Evolutionary conservation across 495 filamentous ascomycete species (phyloP), one percentile per base, ranked within the genome.

Genomic region (Schizothecium vesticola): DNA sequence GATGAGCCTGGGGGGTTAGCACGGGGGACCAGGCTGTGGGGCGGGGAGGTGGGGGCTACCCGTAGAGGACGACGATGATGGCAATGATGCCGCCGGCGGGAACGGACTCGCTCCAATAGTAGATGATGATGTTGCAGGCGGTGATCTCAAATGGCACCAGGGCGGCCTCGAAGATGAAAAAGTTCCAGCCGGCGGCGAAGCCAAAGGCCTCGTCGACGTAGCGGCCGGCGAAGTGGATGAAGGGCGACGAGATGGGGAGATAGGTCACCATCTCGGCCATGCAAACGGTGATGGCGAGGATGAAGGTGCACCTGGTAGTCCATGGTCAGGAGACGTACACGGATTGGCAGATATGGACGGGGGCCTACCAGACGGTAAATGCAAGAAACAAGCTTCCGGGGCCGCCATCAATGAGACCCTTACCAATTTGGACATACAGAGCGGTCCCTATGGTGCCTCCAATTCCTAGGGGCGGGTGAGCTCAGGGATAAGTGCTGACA

Each of bases 221-320:
- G 55, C 89, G 86, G 26, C 91, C 90, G 29, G 92, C 91, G 74
- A 94, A 91, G 26, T 90, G 88, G 75, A 95, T 92, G 73, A 94
- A 94, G 10, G 92, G 91, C 13, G 89, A 91, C 22, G 88, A 90
- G 63, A 95, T 89, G 29, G 92, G 91, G 55, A 93, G 82, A 72
- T 92, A 94, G 12, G 89, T 90, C 28, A 91, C 90, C 90, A 94
- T 92, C 76, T 94, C 92, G 3, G 89, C 89, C 83, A 92, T 85
- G 73, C 83, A 80, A 63, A 83, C 77, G 63, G 90, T 93, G 70
- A 93, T 86, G 68, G 86, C 84, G 29, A 92, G 77, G 68, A 92
- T 89, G 72, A 92, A 85, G 66, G 83, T 76, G 75, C 87, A 90
- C 88, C 88, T 75, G 58, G 11, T 22, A 51, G 11, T 5, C 12